Evolutionary conservation across 2,329 filamentous ascomycete species (phyloP).

Genomic region (Fusarium sp.): DNA sequence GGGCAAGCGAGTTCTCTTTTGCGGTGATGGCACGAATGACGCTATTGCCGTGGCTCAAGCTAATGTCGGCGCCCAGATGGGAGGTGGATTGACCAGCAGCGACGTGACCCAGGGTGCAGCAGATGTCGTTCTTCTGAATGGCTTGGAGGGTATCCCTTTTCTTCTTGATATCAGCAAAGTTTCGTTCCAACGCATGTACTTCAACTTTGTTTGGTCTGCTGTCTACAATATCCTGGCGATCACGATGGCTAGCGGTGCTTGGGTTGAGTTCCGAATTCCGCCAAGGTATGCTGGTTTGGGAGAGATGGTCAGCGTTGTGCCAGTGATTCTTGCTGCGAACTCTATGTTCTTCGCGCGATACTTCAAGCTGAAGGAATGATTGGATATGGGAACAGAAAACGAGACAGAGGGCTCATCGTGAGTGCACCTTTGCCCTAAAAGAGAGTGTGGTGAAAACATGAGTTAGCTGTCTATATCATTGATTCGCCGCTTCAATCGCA

Average conservation of each 20-base stretch:
- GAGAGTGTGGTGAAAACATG: too few species aligned
- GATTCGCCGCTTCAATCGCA: too few species aligned
- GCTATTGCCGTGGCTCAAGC: conserved; percentile 4
- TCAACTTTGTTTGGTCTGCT: conserved; percentile 12
- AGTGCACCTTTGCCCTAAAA: too few species aligned
- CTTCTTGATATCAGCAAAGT: conserved; percentile 10
- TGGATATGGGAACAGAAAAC: too few species aligned
- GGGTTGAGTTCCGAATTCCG: conserved; percentile 1
- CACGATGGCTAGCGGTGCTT: conserved; percentile 10
- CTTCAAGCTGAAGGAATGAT: not conserved
- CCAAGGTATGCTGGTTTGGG: conserved; percentile 4
- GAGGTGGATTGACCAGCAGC: not conserved
- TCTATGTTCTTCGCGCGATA: conserved; percentile 1
- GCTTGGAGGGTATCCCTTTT: not conserved
- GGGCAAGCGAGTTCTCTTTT: not conserved
- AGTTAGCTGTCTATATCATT: too few species aligned
- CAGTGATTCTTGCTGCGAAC: not conserved
- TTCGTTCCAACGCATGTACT: not conserved
- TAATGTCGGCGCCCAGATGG: not conserved
- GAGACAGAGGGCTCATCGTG: too few species aligned
- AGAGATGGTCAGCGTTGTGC: conserved; percentile 11
- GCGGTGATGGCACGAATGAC: not conserved
- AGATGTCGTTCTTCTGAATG: not conserved
- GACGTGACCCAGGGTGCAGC: conserved; percentile 8
- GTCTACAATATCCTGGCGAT: conserved; percentile 3